These are phyloP conservation scores for Pisolithus microcarpus DNA, from an alignment of 768 basidiomycete genomes.

Conservation along the genomic window DNA sequence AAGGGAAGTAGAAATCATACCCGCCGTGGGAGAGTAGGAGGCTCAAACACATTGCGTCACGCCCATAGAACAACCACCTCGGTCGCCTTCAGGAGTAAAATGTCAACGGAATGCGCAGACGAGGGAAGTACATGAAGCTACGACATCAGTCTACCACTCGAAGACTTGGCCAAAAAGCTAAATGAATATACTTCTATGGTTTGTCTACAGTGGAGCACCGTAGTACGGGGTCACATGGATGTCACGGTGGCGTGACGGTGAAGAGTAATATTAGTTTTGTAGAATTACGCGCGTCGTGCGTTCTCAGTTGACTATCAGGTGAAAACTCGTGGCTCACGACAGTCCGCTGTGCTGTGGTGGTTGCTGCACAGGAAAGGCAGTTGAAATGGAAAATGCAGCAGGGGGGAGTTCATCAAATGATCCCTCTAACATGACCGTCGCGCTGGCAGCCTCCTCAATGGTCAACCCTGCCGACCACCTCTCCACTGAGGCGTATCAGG, in stretches of 20 bases:
- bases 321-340: background rate
- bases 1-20: slow-evolving; percentile 9
- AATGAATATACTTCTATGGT: no score
- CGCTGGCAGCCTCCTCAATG: slow-evolving; percentile 20
- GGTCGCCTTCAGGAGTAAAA: no score
- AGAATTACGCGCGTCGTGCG: background rate
- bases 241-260: background rate
- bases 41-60: background rate
- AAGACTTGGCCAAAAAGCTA: no score
- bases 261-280: background rate
- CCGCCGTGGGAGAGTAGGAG: slow-evolving; percentile 12
- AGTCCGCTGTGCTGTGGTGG: background rate
- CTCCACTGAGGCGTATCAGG: slow-evolving; percentile 16
- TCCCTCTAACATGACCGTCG: slow-evolving; percentile 8
- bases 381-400: slow-evolving; percentile 14
- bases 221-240: slow-evolving; percentile 8
- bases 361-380: background rate
- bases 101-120: no score
- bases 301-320: background rate
- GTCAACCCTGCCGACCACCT: slow-evolving; percentile 17
- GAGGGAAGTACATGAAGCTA: no score
- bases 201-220: no score
- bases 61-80: no score
- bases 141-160: no score
- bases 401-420: background rate